Evolutionary conservation across 2,329 filamentous ascomycete genomes (phyloP).

Genomic region (Ophiostoma sp.): DNA sequence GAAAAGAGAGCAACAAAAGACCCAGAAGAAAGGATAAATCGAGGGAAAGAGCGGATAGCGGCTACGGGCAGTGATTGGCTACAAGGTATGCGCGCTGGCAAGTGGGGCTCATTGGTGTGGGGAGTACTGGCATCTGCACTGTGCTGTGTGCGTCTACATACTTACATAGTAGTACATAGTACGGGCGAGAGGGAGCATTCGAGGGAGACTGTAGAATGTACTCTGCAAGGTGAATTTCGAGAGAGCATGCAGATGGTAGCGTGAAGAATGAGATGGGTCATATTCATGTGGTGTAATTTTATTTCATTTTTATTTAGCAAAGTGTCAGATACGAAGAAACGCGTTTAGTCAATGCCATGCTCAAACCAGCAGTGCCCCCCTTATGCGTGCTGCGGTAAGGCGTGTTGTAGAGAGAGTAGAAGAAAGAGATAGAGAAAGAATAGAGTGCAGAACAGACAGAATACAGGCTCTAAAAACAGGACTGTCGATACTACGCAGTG

Average conservation of each 20-base stretch:
- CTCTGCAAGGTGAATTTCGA: background rate
- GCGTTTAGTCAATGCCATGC: background rate
- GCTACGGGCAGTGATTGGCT: background rate
- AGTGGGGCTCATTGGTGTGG: slow-evolving; percentile 2
- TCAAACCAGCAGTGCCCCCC: slow-evolving; percentile 8
- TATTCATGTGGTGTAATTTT: background rate
- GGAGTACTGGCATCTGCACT: background rate
- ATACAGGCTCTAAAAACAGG: background rate
- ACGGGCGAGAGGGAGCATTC: background rate
- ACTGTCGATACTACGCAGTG: slow-evolving; percentile 3
- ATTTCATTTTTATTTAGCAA: background rate
- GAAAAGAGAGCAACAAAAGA: background rate
- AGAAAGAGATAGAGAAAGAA: background rate
- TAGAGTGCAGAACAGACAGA: background rate
- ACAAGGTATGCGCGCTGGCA: background rate
- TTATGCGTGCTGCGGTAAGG: slow-evolving; percentile 5
- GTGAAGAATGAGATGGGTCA: slow-evolving; percentile 12
- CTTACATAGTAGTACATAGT: too few species aligned
- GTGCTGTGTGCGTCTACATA: background rate
- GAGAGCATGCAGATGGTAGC: background rate
- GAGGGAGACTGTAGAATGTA: background rate
- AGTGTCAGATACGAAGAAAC: background rate
- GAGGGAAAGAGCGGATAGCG: background rate
- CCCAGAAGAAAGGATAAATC: background rate
- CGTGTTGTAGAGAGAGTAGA: background rate